These are phyloP conservation scores for Cytospora schulzeri DNA, from an alignment of 2,329 filamentous ascomycete genomes.

Conservation along the genomic window DNA sequence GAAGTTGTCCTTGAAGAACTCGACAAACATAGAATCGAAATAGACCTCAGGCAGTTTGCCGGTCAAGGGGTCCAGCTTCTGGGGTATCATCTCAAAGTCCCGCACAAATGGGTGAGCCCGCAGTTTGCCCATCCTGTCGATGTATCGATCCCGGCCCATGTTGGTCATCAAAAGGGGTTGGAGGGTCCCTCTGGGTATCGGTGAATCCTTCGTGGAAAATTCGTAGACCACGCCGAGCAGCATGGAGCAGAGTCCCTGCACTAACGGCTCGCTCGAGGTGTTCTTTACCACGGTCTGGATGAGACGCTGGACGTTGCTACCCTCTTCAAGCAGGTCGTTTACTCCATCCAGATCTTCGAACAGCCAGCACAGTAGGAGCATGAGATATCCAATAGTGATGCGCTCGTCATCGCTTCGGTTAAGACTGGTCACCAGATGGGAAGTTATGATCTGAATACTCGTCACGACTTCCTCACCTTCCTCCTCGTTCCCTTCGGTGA, in stretches of 20 bases:
- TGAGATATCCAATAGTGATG: slow-evolving; percentile 81
- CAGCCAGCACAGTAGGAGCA: slow-evolving; percentile 85
- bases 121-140: slow-evolving; percentile 77
- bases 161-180: slow-evolving; percentile 76
- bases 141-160: slow-evolving; percentile 83
- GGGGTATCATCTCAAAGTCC: slow-evolving; percentile 85
- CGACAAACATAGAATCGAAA: slow-evolving; percentile 84
- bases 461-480: slow-evolving; percentile 94
- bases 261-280: slow-evolving; percentile 62
- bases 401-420: slow-evolving; percentile 77
- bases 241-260: slow-evolving; percentile 82
- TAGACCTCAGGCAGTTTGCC: slow-evolving; percentile 74
- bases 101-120: slow-evolving; percentile 77
- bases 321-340: slow-evolving; percentile 90
- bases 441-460: slow-evolving; percentile 83
- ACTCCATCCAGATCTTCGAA: slow-evolving; percentile 91
- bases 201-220: slow-evolving; percentile 96
- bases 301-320: slow-evolving; percentile 86
- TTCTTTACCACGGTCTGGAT: slow-evolving; percentile 72
- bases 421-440: slow-evolving; percentile 80
- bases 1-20: slow-evolving; percentile 96
- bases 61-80: slow-evolving; percentile 58
- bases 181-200: slow-evolving; percentile 78
- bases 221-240: slow-evolving; percentile 90
- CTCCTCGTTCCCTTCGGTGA: slow-evolving; percentile 86